Conservation (phyloP, 768 basidiomycete species). For the Lyophyllum decastes region DNA sequence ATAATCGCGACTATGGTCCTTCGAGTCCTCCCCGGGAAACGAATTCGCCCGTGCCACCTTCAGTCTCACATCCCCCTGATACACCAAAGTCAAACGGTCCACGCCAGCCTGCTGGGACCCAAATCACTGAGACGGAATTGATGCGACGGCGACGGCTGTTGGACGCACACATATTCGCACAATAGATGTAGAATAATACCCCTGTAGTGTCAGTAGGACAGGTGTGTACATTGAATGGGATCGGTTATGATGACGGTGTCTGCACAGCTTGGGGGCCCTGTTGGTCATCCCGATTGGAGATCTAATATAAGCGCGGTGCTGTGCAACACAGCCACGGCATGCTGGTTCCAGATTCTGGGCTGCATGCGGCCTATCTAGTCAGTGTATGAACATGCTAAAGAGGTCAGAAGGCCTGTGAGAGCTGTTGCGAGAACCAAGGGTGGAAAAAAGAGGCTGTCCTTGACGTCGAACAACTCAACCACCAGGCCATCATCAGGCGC, state of each 20-base stretch:
- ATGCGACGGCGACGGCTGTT: constrained; percentile 78
- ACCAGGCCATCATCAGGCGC: constrained; percentile 13
- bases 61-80: constrained; percentile 17
- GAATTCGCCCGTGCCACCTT: constrained; percentile 7
- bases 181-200: constrained; percentile 19
- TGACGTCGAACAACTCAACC: constrained; percentile 4
- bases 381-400: not conserved
- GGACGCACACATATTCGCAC: constrained; percentile 67
- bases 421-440: not conserved
- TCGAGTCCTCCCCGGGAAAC: too few relatives aligned
- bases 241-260: constrained; percentile 19
- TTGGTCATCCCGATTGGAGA: constrained; percentile 21
- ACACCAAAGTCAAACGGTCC: constrained; percentile 29
- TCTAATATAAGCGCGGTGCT: constrained; percentile 36
- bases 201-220: constrained; percentile 16
- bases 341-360: constrained; percentile 8
- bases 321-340: constrained; percentile 41
- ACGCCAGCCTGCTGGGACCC: constrained; percentile 55
- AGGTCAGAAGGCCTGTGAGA: constrained; percentile 1
- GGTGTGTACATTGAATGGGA: constrained; percentile 5
- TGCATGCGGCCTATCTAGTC: not conserved
- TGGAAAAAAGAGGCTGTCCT: constrained; percentile 10
- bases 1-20: not conserved
- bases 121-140: constrained; percentile 76
- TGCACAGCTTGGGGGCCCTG: constrained; percentile 33